These are phyloP conservation scores for Chrysophaeum taylorii DNA, from an alignment of 352 stramenopile genomes.

Conservation along the genomic window DNA sequence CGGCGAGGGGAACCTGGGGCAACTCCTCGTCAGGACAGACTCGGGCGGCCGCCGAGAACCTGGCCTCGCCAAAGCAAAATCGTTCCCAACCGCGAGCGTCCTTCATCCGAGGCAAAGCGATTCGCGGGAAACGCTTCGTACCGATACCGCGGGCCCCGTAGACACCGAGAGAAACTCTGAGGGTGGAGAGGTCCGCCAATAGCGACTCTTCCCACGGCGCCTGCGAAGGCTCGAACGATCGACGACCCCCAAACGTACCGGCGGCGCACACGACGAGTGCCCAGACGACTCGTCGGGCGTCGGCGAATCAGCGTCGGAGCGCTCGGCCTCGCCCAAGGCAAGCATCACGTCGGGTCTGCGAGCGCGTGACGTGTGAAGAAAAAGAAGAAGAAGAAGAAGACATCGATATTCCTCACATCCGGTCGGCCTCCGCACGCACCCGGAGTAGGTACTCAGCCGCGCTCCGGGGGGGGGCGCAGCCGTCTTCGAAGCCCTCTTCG, in stretches of 20 bases:
- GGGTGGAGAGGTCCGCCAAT: background rate
- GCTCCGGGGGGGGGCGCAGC: no score
- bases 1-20: slow-evolving; percentile 8
- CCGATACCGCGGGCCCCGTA: background rate
- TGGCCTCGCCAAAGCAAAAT: slow-evolving; percentile 55
- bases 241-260: background rate
- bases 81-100: slow-evolving; percentile 57
- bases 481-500: no score
- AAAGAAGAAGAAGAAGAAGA: no score
- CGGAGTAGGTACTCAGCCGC: background rate
- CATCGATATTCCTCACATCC: background rate
- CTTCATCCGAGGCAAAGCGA: slow-evolving; percentile 54
- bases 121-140: background rate
- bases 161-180: background rate
- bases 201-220: background rate
- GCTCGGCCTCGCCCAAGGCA: background rate
- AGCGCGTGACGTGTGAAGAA: no score
- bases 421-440: background rate
- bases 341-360: background rate
- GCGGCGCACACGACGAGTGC: background rate
- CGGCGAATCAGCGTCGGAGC: background rate
- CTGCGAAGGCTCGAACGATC: background rate
- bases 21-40: background rate
- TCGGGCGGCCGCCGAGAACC: background rate
- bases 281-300: background rate